Base-by-base conservation (phyloP, 2,329 filamentous ascomycete genomes). In the Botrytis galanthina region DNA sequence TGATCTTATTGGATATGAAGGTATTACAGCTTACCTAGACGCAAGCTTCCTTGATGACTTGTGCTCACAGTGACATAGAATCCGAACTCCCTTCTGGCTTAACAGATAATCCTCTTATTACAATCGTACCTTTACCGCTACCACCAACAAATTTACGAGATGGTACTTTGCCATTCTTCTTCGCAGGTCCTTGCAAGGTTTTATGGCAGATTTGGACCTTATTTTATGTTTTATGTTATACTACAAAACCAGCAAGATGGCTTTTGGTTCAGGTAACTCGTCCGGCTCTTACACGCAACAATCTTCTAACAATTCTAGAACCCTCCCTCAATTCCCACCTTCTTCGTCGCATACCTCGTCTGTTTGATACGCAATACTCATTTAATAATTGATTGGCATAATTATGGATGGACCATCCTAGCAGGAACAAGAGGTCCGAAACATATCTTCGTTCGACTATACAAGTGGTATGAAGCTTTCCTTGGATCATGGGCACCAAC, bases 381-480 rank as follows among this genome's bases (percentile, higher is more conserved):
- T 73, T 87, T 99, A 6, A 87, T 98, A 75, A 92, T 98, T 72
- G 96, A 99, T 84, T 99, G 96, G 96, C 96, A 99, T 85, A 99
- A 99, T 83, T 98, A 98, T 82, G 96, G 95, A 78, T 97, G 95
- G 86, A 95, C 94, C 14, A 97, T 99, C 78, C 89, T 99, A 5
- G 92, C 88, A 8, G 86, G 88, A 66, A 89, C 87, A 67, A 83
- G 85, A 37, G 86, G 88, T 59, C 76, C 83, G 2, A 82, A 80
- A 9, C 93, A 97, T 80, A 92, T 91, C 0, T 87, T 98, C n/a
- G 94, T 98, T 14, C 86, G 84, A 42, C 80, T 97, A 14, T 93
- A 95, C 37, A 90, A 90, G 76, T 86, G 86, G 80, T 98, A 98
- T 80, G 96, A 99, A 83, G 87, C 85, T 54, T 81, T 87, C 22